Evolutionary conservation across 1,139 yeast genomes (phyloP).

Genomic region (Yamadazyma songkhlaensis): DNA sequence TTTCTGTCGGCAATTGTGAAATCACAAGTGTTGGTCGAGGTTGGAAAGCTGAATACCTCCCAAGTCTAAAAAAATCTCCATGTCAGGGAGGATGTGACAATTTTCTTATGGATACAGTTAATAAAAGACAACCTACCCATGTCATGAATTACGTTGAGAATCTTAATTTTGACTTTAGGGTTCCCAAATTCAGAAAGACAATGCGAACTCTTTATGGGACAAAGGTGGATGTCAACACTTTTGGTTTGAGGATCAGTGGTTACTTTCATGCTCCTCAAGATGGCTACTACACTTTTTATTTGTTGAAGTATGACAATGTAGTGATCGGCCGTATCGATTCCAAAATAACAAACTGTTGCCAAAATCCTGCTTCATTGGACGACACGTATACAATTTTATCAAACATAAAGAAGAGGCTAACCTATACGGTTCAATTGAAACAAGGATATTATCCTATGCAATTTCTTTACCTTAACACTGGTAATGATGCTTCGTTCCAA

Average conservation of each 20-base stretch:
- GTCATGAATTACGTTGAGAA: neutral
- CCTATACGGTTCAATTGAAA: neutral
- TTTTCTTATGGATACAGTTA: neutral
- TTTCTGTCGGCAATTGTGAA: too few species aligned
- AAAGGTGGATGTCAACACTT: neutral
- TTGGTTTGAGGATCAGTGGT: slow-evolving; percentile 2
- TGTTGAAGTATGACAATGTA: neutral
- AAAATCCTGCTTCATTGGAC: neutral
- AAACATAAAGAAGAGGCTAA: neutral
- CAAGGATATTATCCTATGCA: neutral
- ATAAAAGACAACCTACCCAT: neutral
- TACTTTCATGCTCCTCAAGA: slow-evolving; percentile 1
- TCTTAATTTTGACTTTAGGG: neutral
- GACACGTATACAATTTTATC: neutral
- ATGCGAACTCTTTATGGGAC: neutral
- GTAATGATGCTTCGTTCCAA: neutral
- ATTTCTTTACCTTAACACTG: neutral
- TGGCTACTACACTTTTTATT: slow-evolving; percentile 1
- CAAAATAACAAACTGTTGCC: neutral
- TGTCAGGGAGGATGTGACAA: neutral
- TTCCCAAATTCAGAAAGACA: neutral
- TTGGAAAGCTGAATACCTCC: too few species aligned
- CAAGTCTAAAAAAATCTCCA: too few species aligned
- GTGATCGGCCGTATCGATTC: neutral
- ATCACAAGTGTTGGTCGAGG: too few species aligned